These are phyloP conservation scores for Phytopythium helicoides DNA, from an alignment of 352 stramenopile species.

Conservation along the genomic window DNA sequence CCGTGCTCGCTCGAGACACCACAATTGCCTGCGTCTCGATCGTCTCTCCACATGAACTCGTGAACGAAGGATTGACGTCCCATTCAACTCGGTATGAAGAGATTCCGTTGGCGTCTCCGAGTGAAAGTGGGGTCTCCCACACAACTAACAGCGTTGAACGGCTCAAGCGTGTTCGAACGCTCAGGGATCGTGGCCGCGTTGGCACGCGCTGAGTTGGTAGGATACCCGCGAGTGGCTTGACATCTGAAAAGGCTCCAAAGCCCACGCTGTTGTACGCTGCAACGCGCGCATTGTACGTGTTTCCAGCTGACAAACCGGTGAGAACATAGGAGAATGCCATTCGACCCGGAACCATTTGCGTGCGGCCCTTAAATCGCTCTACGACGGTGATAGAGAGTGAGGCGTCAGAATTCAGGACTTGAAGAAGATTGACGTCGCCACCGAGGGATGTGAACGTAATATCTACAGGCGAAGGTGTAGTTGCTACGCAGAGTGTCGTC, in stretches of 20 bases:
- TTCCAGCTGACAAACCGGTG: slow-evolving; percentile 59
- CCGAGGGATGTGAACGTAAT: slow-evolving; percentile 54
- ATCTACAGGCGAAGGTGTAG: slow-evolving; percentile 27
- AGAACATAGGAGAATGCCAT: slow-evolving; percentile 88
- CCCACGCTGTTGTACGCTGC: slow-evolving; percentile 94
- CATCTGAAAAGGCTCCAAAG: slow-evolving; percentile 77
- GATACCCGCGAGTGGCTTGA: slow-evolving; percentile 14
- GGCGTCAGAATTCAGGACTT: slow-evolving; percentile 3
- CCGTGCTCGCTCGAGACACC: slow-evolving; percentile 12
- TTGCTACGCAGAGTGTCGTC: slow-evolving; percentile 40
- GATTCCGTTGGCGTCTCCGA: slow-evolving; percentile 78
- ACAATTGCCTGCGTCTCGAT: slow-evolving; percentile 66
- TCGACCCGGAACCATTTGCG: slow-evolving; percentile 57
- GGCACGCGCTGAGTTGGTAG: slow-evolving; percentile 29
- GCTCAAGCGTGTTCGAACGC: slow-evolving; percentile 69
- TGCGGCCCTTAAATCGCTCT: slow-evolving; percentile 51
- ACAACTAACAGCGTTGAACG: slow-evolving; percentile 56
- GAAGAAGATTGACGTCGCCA: slow-evolving; percentile 47
- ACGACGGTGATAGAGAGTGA: slow-evolving; percentile 7
- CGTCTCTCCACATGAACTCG: slow-evolving; percentile 66
- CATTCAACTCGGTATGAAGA: slow-evolving; percentile 93
- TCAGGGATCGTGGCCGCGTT: slow-evolving; percentile 73
- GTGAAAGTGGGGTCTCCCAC: slow-evolving; percentile 71
- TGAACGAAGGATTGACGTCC: slow-evolving; percentile 90
- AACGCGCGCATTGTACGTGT: slow-evolving; percentile 89